These are phyloP conservation scores for Chrysoporthe deuterocubensis DNA, from an alignment of 2,329 filamentous ascomycete species.

Conservation along the genomic window DNA sequence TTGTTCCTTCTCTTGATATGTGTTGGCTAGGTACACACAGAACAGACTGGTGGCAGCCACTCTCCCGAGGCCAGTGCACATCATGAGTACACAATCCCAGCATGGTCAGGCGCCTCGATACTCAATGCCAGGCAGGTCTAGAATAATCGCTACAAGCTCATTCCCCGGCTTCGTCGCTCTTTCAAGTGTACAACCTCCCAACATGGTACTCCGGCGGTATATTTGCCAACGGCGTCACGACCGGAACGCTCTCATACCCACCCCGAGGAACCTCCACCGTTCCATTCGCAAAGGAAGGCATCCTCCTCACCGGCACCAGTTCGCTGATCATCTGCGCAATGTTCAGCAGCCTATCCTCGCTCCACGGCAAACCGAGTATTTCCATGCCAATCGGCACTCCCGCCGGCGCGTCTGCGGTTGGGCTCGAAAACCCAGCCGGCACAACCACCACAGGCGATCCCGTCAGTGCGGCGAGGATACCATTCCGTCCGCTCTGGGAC, in stretches of 20 bases:
- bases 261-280: constrained; percentile 39
- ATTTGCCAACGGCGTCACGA: constrained; percentile 47
- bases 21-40: background rate
- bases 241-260: constrained; percentile 48
- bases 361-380: constrained; percentile 61
- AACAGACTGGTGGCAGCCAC: background rate
- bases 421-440: constrained; percentile 56
- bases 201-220: constrained; percentile 52
- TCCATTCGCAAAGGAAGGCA: constrained; percentile 40
- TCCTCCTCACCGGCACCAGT: constrained; percentile 48
- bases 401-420: constrained; percentile 51
- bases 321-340: constrained; percentile 57
- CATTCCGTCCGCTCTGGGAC: constrained; percentile 61
- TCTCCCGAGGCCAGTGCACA: too few relatives aligned
- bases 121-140: too few relatives aligned
- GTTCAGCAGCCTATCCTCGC: constrained; percentile 56
- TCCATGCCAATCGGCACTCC: constrained; percentile 70
- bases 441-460: constrained; percentile 49
- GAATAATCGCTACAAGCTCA: background rate
- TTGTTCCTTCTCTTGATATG: background rate
- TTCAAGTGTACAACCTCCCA: constrained; percentile 41
- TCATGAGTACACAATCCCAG: too few relatives aligned
- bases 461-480: constrained; percentile 46
- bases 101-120: too few relatives aligned
- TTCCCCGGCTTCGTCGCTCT: background rate